Evolutionary conservation across 106 monocot species (phyloP).

Genomic region (Triglochin maritima): DNA sequence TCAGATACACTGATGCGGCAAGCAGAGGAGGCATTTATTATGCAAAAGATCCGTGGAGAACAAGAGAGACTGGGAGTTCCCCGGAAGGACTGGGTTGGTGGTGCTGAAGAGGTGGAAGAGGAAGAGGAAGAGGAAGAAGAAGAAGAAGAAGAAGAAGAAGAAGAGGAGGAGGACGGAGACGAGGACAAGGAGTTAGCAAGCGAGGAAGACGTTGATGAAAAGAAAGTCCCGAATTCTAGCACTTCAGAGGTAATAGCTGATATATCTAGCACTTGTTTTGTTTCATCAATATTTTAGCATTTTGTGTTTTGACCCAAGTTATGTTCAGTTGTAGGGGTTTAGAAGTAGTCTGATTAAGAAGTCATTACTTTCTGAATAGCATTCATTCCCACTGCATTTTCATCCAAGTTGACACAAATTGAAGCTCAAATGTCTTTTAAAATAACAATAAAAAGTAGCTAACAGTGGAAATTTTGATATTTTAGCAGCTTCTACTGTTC

Average conservation of each 20-base stretch:
- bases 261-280: background rate
- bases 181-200: constrained; percentile 45
- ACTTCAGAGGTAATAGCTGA: constrained; percentile 2
- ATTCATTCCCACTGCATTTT: no score
- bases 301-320: no score
- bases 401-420: no score
- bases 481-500: no score
- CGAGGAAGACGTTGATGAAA: constrained; percentile 18
- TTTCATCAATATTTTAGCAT: no score
- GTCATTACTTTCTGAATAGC: no score
- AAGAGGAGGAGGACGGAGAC: constrained; percentile 28
- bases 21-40: constrained; percentile 56
- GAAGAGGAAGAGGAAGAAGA: constrained; percentile 44
- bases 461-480: no score
- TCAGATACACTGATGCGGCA: constrained; percentile 85
- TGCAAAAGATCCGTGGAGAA: constrained; percentile 70
- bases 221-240: background rate
- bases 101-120: constrained; percentile 11
- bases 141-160: constrained; percentile 50
- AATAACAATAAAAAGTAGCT: no score
- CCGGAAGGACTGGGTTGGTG: constrained; percentile 70
- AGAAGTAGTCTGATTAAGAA: no score
- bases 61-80: constrained; percentile 64
- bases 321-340: no score
- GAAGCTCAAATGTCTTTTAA: no score